Conservation (phyloP, 2,329 filamentous ascomycete species). For the Coleophoma crateriformis region DNA sequence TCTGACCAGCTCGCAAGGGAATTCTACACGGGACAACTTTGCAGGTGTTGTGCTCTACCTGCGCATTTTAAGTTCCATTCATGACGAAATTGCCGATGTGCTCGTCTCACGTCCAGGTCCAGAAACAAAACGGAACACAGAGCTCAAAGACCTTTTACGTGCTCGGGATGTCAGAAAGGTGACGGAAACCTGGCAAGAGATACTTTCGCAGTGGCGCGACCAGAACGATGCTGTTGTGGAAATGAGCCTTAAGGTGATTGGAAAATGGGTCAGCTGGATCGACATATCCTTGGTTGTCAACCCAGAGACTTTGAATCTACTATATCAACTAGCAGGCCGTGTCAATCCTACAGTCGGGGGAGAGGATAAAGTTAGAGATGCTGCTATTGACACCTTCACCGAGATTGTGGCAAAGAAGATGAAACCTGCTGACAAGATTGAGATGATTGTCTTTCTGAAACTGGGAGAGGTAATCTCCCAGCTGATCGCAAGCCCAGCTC, state of each 20-base stretch:
- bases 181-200: constrained; percentile 84
- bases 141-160: constrained; percentile 86
- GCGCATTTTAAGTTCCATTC: constrained; percentile 80
- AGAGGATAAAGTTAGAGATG: constrained; percentile 78
- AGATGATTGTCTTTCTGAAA: constrained; percentile 88
- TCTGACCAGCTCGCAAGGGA: constrained; percentile 61
- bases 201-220: constrained; percentile 66
- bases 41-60: constrained; percentile 81
- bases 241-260: constrained; percentile 84
- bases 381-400: constrained; percentile 89
- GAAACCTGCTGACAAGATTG: constrained; percentile 87
- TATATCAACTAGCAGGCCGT: constrained; percentile 85
- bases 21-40: constrained; percentile 60
- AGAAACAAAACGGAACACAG: constrained; percentile 80
- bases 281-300: constrained; percentile 93
- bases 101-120: constrained; percentile 71
- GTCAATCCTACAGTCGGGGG: constrained; percentile 49
- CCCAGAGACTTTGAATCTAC: constrained; percentile 74
- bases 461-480: constrained; percentile 79
- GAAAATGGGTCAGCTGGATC: constrained; percentile 98
- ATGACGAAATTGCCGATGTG: constrained; percentile 96
- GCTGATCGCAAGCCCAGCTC: constrained; percentile 75
- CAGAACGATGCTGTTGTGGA: constrained; percentile 71
- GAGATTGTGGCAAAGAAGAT: constrained; percentile 98
- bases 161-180: constrained; percentile 85